A percentile compares a stretch with the other conserved stretches of the same genome.
Conservation (phyloP, 768 basidiomycete species). For the Trametes meyenii region DNA sequence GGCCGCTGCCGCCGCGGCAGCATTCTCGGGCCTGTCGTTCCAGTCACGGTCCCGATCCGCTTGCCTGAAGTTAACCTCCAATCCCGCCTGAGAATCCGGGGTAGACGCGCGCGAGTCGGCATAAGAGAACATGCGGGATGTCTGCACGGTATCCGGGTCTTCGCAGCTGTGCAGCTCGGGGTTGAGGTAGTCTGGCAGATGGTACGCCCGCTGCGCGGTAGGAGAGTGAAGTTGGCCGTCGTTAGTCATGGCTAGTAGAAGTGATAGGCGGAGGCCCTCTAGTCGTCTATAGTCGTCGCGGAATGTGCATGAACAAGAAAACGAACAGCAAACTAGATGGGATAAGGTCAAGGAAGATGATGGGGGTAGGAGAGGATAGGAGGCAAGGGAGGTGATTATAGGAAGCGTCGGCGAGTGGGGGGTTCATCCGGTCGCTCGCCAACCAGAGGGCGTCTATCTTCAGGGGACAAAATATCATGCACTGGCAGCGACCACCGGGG, state of each 20-base stretch:
- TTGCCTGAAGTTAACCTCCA: slow-evolving; percentile 12
- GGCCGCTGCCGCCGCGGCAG: slow-evolving; percentile 2
- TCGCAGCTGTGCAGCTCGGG: not conserved
- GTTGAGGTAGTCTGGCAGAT: not conserved
- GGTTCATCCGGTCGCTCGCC: no score
- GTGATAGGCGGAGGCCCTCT: not conserved
- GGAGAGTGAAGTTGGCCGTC: slow-evolving; percentile 2
- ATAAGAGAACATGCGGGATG: slow-evolving; percentile 1
- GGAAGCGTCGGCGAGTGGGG: no score
- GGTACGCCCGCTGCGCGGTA: slow-evolving; percentile 2
- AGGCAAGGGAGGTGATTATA: not conserved
- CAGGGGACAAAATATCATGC: not conserved
- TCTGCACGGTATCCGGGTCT: not conserved
- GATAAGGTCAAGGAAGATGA: not conserved
- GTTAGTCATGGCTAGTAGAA: not conserved
- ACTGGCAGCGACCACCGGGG: not conserved
- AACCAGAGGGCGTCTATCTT: not conserved
- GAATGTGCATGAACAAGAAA: slow-evolving; percentile 3
- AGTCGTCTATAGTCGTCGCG: not conserved
- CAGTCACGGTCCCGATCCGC: slow-evolving; percentile 7
- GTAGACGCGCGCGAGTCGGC: slow-evolving; percentile 26
- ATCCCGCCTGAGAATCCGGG: slow-evolving; percentile 16
- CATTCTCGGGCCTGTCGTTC: slow-evolving; percentile 20
- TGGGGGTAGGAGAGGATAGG: not conserved
- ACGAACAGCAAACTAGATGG: not conserved